These are phyloP conservation scores for Chlamydomonas eustigma DNA, from an alignment of 139 green algal species.

Conservation along the genomic window DNA sequence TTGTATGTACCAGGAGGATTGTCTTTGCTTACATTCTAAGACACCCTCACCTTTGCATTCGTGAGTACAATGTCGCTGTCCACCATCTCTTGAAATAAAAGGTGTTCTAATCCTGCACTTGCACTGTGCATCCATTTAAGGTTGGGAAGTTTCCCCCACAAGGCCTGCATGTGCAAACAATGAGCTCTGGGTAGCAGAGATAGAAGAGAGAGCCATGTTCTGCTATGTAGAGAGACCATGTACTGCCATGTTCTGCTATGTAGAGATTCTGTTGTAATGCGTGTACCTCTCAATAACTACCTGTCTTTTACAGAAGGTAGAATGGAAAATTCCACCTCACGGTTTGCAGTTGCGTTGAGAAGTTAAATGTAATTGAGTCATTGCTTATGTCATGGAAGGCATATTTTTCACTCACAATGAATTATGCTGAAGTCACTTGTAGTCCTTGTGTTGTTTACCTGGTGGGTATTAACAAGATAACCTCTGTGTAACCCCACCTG, in stretches of 20 bases:
- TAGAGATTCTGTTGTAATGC: too few species aligned
- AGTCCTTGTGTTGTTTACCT: not conserved
- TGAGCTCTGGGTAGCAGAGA: too few species aligned
- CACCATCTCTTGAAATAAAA: constrained; percentile 68
- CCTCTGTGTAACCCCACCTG: constrained; percentile 18
- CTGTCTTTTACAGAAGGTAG: too few species aligned
- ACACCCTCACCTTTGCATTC: constrained; percentile 57
- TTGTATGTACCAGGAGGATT: too few species aligned
- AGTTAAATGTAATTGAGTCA: too few species aligned
- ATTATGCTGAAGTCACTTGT: not conserved
- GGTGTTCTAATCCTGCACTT: constrained; percentile 67
- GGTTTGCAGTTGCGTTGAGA: too few species aligned
- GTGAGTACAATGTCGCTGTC: constrained; percentile 54
- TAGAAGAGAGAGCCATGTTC: too few species aligned
- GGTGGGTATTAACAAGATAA: not conserved
- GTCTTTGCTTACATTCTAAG: not conserved
- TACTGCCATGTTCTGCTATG: too few species aligned
- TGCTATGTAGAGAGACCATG: too few species aligned
- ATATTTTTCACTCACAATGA: not conserved
- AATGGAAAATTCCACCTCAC: too few species aligned
- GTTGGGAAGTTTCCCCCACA: constrained; percentile 43
- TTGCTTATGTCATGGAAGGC: not conserved
- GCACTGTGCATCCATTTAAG: constrained; percentile 65
- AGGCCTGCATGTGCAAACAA: too few species aligned
- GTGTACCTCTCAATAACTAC: too few species aligned